A percentile compares a stretch with the other conserved stretches of the same genome.
Evolutionary conservation across 176 grass and related monocot genomes (phyloP).

Genomic region (Musa acuminata): DNA sequence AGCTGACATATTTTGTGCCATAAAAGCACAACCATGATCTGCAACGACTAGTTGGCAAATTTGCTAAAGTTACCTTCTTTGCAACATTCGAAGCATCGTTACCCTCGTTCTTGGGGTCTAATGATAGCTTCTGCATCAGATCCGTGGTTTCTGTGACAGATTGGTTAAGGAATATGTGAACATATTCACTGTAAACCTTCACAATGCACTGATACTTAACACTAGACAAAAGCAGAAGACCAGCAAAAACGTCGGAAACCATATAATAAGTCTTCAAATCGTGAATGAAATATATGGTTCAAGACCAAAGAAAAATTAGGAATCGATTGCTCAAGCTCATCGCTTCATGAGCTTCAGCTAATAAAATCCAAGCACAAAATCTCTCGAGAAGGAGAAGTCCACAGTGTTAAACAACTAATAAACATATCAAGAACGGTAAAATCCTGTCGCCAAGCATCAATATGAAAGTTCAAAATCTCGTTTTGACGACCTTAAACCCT

Average conservation of each 20-base stretch:
- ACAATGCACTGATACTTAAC: no score
- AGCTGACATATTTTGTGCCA: not conserved
- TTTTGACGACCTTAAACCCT: not conserved
- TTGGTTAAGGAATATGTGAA: not conserved
- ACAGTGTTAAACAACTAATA: not conserved
- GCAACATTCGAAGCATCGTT: conserved; percentile 28
- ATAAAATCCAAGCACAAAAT: not conserved
- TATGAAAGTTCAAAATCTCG: not conserved
- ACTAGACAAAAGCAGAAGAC: no score
- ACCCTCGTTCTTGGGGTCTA: conserved; percentile 36
- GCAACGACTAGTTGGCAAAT: not conserved
- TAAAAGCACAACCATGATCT: not conserved
- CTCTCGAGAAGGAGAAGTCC: not conserved
- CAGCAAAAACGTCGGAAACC: no score
- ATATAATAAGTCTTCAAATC: no score
- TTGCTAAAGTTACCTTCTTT: conserved; percentile 30
- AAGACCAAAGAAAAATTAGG: not conserved
- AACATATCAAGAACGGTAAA: not conserved
- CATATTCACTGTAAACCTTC: no score
- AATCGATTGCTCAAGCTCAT: not conserved
- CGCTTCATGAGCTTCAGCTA: not conserved
- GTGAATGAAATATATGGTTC: not conserved
- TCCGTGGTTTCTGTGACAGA: conserved; percentile 34
- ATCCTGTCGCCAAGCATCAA: not conserved
- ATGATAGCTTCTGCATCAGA: conserved; percentile 52